Percentiles rank a stretch among this genome's conserved stretches.
Evolutionary conservation across 371 early-diverging fungal species (phyloP).

Genomic region (Mucor velutinosus): DNA sequence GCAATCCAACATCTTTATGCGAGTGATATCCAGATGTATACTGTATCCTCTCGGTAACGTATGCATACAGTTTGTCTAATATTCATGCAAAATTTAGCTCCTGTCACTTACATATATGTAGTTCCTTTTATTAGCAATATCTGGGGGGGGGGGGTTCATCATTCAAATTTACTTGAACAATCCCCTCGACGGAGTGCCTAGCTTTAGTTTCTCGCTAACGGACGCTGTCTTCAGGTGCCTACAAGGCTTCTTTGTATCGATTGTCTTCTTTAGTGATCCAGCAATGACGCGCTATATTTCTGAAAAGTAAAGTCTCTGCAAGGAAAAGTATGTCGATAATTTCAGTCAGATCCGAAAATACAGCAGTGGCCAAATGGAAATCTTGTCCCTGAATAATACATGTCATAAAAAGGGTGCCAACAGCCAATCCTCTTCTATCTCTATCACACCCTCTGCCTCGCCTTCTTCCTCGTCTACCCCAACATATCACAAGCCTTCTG

Average conservation of each 20-base stretch:
- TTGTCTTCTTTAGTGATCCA: slow-evolving; percentile 40
- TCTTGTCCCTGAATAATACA: background rate
- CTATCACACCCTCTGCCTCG: background rate
- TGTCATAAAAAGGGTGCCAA: background rate
- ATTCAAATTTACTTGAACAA: slow-evolving; percentile 13
- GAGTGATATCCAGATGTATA: slow-evolving; percentile 28
- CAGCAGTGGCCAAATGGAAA: slow-evolving; percentile 3
- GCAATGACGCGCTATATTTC: slow-evolving; percentile 6
- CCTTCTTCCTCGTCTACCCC: background rate
- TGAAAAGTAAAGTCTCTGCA: background rate
- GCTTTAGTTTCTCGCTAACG: background rate
- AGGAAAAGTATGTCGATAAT: background rate
- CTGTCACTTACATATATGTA: background rate
- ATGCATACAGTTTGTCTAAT: background rate
- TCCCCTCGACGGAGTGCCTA: background rate
- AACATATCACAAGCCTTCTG: background rate
- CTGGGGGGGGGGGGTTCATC: slow-evolving; percentile 28
- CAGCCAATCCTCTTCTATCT: background rate
- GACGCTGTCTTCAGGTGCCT: slow-evolving; percentile 6
- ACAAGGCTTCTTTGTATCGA: slow-evolving; percentile 27
- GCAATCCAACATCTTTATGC: slow-evolving; percentile 14
- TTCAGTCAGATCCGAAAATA: background rate
- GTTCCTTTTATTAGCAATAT: slow-evolving; percentile 28
- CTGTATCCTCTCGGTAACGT: slow-evolving; percentile 33
- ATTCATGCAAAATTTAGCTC: background rate